Conservation (phyloP, 164 flowering plant genomes). For the Malania oleifera region DNA sequence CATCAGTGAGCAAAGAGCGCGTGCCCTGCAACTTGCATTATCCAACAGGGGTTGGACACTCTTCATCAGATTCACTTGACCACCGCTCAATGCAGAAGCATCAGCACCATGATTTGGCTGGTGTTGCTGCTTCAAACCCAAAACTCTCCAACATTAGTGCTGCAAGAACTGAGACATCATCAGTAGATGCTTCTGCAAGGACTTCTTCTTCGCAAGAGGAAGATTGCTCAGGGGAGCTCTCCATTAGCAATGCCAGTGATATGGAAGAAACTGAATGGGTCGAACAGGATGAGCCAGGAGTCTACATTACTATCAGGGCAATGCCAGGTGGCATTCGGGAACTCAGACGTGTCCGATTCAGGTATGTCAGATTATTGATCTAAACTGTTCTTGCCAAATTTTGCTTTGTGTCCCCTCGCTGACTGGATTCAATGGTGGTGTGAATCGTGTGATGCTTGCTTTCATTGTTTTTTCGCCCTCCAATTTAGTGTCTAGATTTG, state of each 20-base stretch:
- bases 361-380: constrained; percentile 23
- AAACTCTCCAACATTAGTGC: constrained; percentile 81
- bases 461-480: too few relatives aligned
- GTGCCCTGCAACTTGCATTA: background rate
- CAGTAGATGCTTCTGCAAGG: background rate
- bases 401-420: too few relatives aligned
- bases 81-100: constrained; percentile 26
- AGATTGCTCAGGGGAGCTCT: constrained; percentile 2
- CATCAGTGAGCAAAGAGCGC: background rate
- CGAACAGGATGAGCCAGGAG: constrained; percentile 76
- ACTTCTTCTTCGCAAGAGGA: background rate
- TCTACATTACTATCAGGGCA: constrained; percentile 65
- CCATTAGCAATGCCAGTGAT: constrained; percentile 5
- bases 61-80: background rate
- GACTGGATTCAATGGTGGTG: too few relatives aligned
- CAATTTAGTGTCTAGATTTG: too few relatives aligned
- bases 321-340: constrained; percentile 58
- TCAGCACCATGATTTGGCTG: constrained; percentile 42
- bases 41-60: background rate
- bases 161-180: constrained; percentile 50
- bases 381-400: too few relatives aligned
- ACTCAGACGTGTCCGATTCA: constrained; percentile 69
- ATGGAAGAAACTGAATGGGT: constrained; percentile 57
- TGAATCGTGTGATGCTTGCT: too few relatives aligned
- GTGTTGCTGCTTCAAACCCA: constrained; percentile 63